These are phyloP conservation scores for Yamadazyma conglobata DNA, from an alignment of 1,139 yeast species.

Conservation along the genomic window DNA sequence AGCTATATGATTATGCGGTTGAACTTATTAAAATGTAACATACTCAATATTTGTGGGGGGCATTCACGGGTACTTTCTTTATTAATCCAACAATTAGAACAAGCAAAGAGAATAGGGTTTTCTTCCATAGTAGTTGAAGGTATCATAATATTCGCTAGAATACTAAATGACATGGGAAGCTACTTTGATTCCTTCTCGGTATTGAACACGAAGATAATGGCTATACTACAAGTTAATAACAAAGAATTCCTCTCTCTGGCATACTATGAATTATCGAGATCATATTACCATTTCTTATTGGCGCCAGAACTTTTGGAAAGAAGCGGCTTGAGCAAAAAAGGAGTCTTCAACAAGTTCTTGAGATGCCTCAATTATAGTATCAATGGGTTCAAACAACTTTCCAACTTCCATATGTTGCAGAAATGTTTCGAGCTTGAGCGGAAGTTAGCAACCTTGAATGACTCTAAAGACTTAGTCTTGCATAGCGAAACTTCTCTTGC, in stretches of 20 bases:
- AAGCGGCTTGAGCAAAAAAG: conserved; percentile 8
- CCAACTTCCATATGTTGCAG: conserved; percentile 25
- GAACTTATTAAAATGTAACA: conserved; percentile 41
- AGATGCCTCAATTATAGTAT: conserved; percentile 40
- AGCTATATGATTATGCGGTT: conserved; percentile 40
- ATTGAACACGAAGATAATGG: conserved; percentile 37
- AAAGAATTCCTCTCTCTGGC: conserved; percentile 33
- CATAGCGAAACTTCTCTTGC: conserved; percentile 34
- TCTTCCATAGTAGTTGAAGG: conserved; percentile 39
- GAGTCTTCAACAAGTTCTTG: conserved; percentile 24
- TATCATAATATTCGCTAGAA: conserved; percentile 32
- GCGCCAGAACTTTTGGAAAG: conserved; percentile 6
- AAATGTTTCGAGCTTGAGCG: conserved; percentile 31
- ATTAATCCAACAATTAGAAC: conserved; percentile 41
- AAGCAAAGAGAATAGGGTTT: conserved; percentile 41
- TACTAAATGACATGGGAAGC: conserved; percentile 33
- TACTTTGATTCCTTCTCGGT: conserved; percentile 35
- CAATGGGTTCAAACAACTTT: conserved; percentile 38
- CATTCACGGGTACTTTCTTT: conserved; percentile 42
- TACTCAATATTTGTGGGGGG: conserved; percentile 34
- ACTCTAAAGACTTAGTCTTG: conserved; percentile 25
- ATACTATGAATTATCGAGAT: conserved; percentile 34
- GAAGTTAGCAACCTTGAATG: conserved; percentile 27
- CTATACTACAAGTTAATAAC: conserved; percentile 32
- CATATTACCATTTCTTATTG: conserved; percentile 21